Conservation (phyloP, 305 asterid genomes). For the Petunia hybrid region DNA sequence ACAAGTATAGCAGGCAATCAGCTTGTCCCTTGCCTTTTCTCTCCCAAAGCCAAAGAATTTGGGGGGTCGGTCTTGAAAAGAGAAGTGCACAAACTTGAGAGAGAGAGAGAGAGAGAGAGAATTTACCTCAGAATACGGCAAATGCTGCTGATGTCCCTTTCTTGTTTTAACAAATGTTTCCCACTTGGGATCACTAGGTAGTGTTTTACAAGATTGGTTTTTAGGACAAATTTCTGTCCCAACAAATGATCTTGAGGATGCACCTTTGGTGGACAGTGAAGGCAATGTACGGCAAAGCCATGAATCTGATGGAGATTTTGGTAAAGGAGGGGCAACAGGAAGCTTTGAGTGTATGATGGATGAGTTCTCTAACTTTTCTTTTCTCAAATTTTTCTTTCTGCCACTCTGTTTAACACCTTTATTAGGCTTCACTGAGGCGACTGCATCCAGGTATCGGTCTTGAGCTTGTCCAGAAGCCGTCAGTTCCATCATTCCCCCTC, state of each 20-base stretch:
- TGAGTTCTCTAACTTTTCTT: constrained; percentile 22
- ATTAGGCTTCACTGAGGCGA: constrained; percentile 27
- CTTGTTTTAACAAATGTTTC: constrained; percentile 56
- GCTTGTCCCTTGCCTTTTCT: no score
- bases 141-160: constrained; percentile 44
- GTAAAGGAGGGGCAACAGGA: constrained; percentile 61
- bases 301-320: constrained; percentile 80
- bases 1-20: not conserved
- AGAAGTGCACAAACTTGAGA: not conserved
- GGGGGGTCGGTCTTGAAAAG: constrained; percentile 13
- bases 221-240: constrained; percentile 38
- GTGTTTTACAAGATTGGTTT: constrained; percentile 36
- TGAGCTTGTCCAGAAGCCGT: constrained; percentile 35
- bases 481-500: constrained; percentile 23
- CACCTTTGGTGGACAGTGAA: constrained; percentile 46
- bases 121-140: constrained; percentile 50
- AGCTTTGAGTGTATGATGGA: not conserved
- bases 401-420: constrained; percentile 33
- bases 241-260: constrained; percentile 40
- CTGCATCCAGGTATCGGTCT: constrained; percentile 24
- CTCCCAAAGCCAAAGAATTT: not conserved
- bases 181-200: constrained; percentile 48
- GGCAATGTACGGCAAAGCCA: constrained; percentile 81
- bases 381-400: constrained; percentile 26
- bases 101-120: constrained; percentile 7